phyloP scores from a whole-genome alignment of 192 early-diverging fungal genomes.

The Backusella sp. region DNA sequence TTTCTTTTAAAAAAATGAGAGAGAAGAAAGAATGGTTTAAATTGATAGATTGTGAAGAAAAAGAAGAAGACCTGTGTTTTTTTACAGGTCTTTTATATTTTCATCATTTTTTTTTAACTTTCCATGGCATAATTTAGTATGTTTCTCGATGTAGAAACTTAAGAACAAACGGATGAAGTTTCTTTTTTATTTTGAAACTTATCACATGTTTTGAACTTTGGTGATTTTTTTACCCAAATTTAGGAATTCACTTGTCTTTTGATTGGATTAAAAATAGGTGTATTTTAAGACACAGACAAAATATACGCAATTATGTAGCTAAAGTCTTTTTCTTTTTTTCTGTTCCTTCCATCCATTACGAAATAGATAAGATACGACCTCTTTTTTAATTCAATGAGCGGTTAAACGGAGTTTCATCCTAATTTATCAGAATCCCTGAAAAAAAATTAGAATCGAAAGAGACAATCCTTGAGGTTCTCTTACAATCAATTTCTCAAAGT shows the following conservation, averaged over 20 bases:
- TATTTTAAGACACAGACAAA: background rate
- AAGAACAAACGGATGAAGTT: background rate
- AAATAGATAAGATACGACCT: background rate
- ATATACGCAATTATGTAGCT: background rate
- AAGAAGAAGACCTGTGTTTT: background rate
- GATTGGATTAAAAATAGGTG: background rate
- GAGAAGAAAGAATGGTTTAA: background rate
- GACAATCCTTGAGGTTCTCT: background rate
- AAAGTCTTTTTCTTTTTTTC: background rate
- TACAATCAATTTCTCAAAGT: background rate
- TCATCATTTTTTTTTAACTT: background rate
- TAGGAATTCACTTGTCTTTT: background rate
- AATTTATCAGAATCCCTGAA: background rate
- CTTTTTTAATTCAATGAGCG: background rate
- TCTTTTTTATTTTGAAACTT: background rate
- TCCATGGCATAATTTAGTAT: background rate
- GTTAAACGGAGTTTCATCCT: background rate
- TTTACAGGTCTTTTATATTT: background rate
- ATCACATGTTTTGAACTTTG: conserved; percentile 3
- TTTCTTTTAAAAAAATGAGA: background rate
- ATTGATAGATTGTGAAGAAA: background rate
- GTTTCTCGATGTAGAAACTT: background rate
- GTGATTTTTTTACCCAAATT: background rate
- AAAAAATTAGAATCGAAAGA: background rate
- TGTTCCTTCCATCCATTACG: background rate